Conservation (phyloP, 495 filamentous ascomycete genomes). For the Annulohypoxylon moriforme region DNA sequence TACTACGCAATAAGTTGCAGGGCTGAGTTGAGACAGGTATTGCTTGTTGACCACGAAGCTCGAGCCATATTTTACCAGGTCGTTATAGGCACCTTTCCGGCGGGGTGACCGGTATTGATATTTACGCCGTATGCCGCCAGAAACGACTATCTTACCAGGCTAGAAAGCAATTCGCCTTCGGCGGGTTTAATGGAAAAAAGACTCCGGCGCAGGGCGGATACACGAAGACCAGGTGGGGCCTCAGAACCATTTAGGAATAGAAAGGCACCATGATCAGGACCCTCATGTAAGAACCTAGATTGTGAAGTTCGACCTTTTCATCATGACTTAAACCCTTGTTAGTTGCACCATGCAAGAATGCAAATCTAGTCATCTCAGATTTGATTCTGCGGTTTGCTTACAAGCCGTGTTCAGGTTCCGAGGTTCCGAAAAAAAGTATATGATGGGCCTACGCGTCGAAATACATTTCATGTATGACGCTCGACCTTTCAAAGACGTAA, state of each 20-base stretch:
- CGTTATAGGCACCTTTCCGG: constrained; percentile 15
- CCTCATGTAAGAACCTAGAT: constrained; percentile 46
- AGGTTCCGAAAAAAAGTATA: constrained; percentile 29
- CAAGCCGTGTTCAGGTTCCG: constrained; percentile 26
- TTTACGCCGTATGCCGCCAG: constrained; percentile 12
- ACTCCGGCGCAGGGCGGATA: constrained; percentile 27
- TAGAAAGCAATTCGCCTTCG: constrained; percentile 22
- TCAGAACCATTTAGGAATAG: constrained; percentile 18
- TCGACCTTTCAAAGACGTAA: constrained; percentile 17
- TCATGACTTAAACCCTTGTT: constrained; percentile 30
- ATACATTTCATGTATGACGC: constrained; percentile 23
- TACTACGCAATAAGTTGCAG: constrained; percentile 22
- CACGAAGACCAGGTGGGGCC: constrained; percentile 27
- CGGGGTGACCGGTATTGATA: constrained; percentile 11
- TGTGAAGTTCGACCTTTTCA: constrained; percentile 27
- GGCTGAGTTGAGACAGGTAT: constrained; percentile 33
- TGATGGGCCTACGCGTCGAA: constrained; percentile 21
- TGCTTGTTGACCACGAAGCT: constrained; percentile 27
- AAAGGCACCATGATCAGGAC: constrained; percentile 31
- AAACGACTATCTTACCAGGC: constrained; percentile 27
- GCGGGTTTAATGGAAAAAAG: constrained; percentile 26
- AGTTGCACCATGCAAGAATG: constrained; percentile 32
- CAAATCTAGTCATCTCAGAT: constrained; percentile 31
- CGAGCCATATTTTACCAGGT: constrained; percentile 19
- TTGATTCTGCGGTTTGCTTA: constrained; percentile 28